phyloP scores from a whole-genome alignment of 441 rosid species.

The Flueggea neowawraea region DNA sequence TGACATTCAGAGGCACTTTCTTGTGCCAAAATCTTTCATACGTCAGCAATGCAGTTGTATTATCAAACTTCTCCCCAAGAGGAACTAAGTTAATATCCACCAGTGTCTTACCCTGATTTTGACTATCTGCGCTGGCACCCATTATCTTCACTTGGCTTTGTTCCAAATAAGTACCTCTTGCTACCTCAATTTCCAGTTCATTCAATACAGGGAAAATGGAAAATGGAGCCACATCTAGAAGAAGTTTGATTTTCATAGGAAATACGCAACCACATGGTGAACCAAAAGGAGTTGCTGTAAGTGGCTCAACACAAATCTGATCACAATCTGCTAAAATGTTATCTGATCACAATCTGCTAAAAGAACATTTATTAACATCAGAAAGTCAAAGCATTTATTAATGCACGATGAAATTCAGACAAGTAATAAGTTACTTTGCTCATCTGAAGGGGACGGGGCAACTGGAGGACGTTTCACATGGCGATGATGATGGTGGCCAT shows the following conservation, averaged over 20 bases:
- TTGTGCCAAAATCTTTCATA: slow-evolving; percentile 71
- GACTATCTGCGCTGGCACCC: slow-evolving; percentile 93
- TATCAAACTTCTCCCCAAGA: slow-evolving; percentile 95
- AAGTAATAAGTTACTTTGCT: slow-evolving; percentile 50
- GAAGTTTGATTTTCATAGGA: slow-evolving; percentile 93
- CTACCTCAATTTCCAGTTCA: slow-evolving; percentile 94
- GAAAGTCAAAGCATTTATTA: no score
- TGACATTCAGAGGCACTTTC: slow-evolving; percentile 66
- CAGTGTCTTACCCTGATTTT: slow-evolving; percentile 78
- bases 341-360: no score
- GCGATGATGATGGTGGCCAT: slow-evolving; percentile 48
- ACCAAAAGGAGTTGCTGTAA: slow-evolving; percentile 82
- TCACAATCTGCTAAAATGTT: no score
- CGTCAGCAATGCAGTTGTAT: slow-evolving; percentile 83
- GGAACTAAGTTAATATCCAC: slow-evolving; percentile 95
- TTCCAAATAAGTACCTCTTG: slow-evolving; percentile 83
- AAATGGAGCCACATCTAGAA: slow-evolving; percentile 75
- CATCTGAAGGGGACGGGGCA: slow-evolving; percentile 71
- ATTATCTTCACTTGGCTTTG: slow-evolving; percentile 97
- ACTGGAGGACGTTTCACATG: slow-evolving; percentile 42
- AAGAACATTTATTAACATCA: neutral
- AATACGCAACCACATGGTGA: slow-evolving; percentile 97
- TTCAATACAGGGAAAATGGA: slow-evolving; percentile 82
- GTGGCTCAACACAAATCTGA: slow-evolving; percentile 85
- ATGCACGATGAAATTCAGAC: no score